Percentiles rank a stretch among this genome's conserved stretches.
These are phyloP conservation scores for Cladosporium sp. DNA, from an alignment of 2,329 filamentous ascomycete species.

Conservation along the genomic window DNA sequence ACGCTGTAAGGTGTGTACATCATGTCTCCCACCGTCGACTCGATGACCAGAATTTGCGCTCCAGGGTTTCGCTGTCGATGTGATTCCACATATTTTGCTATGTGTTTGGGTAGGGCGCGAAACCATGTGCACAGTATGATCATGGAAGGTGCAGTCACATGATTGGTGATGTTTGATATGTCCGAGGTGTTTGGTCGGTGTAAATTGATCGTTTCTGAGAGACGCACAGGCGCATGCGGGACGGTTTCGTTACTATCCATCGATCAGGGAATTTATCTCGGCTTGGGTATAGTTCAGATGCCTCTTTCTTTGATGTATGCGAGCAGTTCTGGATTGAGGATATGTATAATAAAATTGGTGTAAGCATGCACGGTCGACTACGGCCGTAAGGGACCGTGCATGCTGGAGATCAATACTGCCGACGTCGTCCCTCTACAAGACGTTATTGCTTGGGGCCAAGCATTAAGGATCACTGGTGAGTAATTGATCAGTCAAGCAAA, in stretches of 20 bases:
- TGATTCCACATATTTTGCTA: constrained; percentile 28
- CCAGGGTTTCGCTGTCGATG: constrained; percentile 25
- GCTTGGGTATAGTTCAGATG: no score
- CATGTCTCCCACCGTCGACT: constrained; percentile 20
- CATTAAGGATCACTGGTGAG: not conserved
- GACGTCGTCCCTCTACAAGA: not conserved
- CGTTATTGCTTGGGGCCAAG: not conserved
- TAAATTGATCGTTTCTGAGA: not conserved
- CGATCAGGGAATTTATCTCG: no score
- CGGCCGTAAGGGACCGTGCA: constrained; percentile 3
- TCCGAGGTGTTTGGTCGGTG: not conserved
- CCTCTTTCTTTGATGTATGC: no score
- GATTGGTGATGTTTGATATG: not conserved
- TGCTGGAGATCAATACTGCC: not conserved
- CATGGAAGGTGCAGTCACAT: constrained; percentile 22
- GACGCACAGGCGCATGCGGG: not conserved
- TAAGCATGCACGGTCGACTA: not conserved
- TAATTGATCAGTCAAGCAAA: no score
- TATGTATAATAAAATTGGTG: not conserved
- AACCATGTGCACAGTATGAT: constrained; percentile 35
- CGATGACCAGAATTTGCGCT: constrained; percentile 28
- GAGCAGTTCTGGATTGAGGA: no score
- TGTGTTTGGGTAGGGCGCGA: constrained; percentile 27
- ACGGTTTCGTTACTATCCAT: no score
- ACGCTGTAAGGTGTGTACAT: constrained; percentile 14